Base-by-base conservation (phyloP, 768 basidiomycete species). In the Lactarius akahatsu region DNA sequence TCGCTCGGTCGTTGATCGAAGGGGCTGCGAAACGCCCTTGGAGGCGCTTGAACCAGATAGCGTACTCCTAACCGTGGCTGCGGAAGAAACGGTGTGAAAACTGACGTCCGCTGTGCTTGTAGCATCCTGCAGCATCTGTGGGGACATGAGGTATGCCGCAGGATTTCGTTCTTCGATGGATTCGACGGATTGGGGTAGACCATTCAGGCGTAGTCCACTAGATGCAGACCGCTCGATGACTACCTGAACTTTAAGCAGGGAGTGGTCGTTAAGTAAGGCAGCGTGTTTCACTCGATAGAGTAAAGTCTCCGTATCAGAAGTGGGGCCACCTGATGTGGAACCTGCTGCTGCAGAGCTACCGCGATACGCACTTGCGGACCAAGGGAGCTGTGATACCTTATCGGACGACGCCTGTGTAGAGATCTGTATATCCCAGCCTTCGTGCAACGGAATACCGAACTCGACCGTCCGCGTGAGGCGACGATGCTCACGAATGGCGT, bases 391-490 rank as follows among this genome's bases (percentile, higher is more conserved):
- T 71, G 90, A 86, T 10, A 90, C 86, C 62, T 84, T 85, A 40
- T 88, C 85, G 0, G 87, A 89, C 1, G 90, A 89, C 7, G 88
- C 90, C 73, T 84, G 88, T 34, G 86, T 85, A 5, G 88, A 82
- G 32, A 96, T 79, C 71, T 89, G 92, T 1, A 95, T 84, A 71
- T 94, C 94, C 94, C 92, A 98, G 32, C 92, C 90, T 68, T 90
- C 87, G 20, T 80, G 77, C 1, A 85, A 80, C 4, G 92, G 91
- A 38, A 98, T 76, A n/a, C 86, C 78, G 72, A 89, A 91, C 78
- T 97, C 92, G 56, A 96, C 80, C 2, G 90, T 86, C 45, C 94
- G 83, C 23, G 86, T 87, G 20, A 93, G 79, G 52, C 91, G 82
- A 63, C 84, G 80, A 63, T 85, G 83, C 73, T 92, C 93, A 54